Percentiles rank a stretch among this genome's conserved stretches.
phyloP scores from a whole-genome alignment of 2,329 filamentous ascomycete genomes.

The Aspergillus nomiae region DNA sequence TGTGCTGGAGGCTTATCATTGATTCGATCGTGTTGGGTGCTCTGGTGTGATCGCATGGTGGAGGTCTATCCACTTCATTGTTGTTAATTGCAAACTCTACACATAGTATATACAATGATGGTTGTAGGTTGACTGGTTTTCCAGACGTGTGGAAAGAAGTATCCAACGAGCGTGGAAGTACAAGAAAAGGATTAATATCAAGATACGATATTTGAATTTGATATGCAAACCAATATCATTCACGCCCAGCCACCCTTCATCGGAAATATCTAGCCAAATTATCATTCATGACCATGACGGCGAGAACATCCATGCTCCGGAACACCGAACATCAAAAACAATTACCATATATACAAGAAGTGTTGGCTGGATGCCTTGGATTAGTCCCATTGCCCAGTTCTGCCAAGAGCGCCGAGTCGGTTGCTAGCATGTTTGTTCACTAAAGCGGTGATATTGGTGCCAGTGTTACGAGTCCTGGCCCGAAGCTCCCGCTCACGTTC shows the following conservation, averaged over 20 bases:
- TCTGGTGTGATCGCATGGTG: neutral
- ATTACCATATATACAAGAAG: neutral
- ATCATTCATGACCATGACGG: neutral
- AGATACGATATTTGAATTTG: neutral
- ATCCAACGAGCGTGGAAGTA: neutral
- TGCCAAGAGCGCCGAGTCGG: constrained; percentile 39
- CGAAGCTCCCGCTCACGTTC: constrained; percentile 59
- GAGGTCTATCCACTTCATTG: neutral
- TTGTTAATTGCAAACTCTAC: neutral
- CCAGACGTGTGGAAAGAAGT: neutral
- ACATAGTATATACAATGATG: neutral
- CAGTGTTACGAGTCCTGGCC: constrained; percentile 49
- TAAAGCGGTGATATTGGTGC: constrained; percentile 38
- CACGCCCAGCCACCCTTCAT: neutral
- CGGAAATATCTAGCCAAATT: neutral
- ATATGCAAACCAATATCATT: neutral
- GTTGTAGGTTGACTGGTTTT: neutral
- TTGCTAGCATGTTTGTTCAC: constrained; percentile 42
- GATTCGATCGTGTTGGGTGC: neutral
- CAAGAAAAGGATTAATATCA: neutral
- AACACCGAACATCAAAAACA: neutral
- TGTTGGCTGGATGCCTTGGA: neutral
- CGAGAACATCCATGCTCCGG: neutral
- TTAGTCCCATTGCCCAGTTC: constrained; percentile 46
- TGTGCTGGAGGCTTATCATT: constrained; percentile 15